phyloP scores from a whole-genome alignment of 1,284 basidiomycete genomes.

The Ganoderma lucidum region DNA sequence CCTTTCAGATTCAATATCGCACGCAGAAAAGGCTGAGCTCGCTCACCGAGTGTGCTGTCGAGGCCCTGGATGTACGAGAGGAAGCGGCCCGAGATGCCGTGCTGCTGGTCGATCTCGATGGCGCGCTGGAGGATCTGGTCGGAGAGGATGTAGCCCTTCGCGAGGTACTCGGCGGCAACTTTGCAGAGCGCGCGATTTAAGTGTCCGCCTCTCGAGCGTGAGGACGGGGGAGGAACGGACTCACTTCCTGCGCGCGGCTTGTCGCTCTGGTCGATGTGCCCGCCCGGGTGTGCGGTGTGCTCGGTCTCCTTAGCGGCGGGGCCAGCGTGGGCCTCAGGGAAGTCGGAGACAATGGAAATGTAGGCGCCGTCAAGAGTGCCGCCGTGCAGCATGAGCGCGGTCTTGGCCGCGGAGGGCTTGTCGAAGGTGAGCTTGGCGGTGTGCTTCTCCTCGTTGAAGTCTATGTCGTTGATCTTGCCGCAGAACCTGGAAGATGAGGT shows the following conservation, averaged over 20 bases:
- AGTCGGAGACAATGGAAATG: conserved; percentile 74
- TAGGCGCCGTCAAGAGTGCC: conserved; percentile 71
- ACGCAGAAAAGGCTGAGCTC: no score
- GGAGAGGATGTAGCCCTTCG: conserved; percentile 83
- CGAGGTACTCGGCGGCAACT: conserved; percentile 91
- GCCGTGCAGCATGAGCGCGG: conserved; percentile 82
- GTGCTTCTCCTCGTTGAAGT: conserved; percentile 49
- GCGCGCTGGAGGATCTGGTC: conserved; percentile 85
- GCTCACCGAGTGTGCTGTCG: conserved; percentile 72
- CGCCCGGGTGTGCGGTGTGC: conserved; percentile 31
- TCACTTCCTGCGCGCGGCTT: conserved; percentile 84
- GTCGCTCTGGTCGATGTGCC: conserved; percentile 75
- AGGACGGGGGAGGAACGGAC: neutral
- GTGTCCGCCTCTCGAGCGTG: conserved; percentile 1
- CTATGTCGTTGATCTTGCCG: conserved; percentile 77
- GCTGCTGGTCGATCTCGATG: conserved; percentile 87
- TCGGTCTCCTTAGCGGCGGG: conserved; percentile 58
- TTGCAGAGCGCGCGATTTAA: conserved; percentile 21
- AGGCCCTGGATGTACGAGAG: conserved; percentile 77
- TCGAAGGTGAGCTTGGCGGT: conserved; percentile 74
- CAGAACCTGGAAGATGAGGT: conserved; percentile 64
- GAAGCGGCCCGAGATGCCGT: conserved; percentile 90
- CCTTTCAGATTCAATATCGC: neutral
- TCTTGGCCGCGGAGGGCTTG: conserved; percentile 80
- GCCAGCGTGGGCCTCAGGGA: conserved; percentile 55